Base-by-base conservation (phyloP, 805 yeast species). In the Komagataella mondaviorum region DNA sequence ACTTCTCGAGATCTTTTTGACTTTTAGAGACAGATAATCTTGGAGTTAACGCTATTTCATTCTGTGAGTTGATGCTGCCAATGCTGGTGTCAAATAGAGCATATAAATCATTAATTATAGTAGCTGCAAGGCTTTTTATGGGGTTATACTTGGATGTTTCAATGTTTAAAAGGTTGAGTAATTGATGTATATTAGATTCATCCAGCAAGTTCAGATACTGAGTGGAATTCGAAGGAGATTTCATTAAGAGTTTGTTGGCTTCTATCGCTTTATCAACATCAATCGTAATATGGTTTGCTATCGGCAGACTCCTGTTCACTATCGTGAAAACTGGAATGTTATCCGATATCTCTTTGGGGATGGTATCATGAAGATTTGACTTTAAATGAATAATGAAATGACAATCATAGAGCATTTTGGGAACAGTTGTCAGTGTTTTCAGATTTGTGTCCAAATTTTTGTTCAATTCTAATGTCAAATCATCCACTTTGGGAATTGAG, bases 71-170 rank as follows among this genome's bases (percentile, higher is more conserved):
- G n/a, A 14, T 10, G 39, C 39, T 14, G 6, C 39, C 39, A 30
- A 30, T 30, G 39, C 39, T 30, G 39, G 39, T 30, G 30, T 30
- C 46, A 44, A 20, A 8, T 14, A 45, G 46, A 12, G 17, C 10
- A 22, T 55, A 55, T 12, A 64, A 52, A 36, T 63, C 67, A 22
- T 56, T 55, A 4, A 66, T 36, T 22, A 66, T 51, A 3, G 65
- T 57, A 18, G 54, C 56, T 20, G 65, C 46, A 23, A 65, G 51
- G 23, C 59, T 52, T 6, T 59, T 52, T 3, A 55, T 48, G 10
- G 69, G 67, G 20, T 56, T 57, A 49, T 64, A 58, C 2, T 65
- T 67, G 44, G 63, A 57, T 3, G 68, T 64, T 49, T 60, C 64
- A 10, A 55, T 55, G 47, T 57, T 61, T 22, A 68, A 46, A 3